Percentiles rank a stretch among this genome's conserved stretches.
Evolutionary conservation across 768 basidiomycete genomes (phyloP).

Genomic region (Kwoniella heveanensis): DNA sequence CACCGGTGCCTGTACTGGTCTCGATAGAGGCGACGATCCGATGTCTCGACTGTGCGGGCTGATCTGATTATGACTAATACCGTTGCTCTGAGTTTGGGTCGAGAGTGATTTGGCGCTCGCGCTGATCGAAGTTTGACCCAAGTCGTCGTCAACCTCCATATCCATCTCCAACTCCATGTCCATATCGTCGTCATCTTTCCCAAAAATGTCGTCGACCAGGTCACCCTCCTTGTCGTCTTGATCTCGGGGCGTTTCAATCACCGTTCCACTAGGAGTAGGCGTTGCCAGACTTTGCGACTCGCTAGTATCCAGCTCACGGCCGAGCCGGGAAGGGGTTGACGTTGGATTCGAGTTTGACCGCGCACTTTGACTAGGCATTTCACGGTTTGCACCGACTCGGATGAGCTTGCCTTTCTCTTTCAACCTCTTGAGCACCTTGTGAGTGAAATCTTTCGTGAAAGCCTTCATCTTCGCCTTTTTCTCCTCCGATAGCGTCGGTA

Average conservation of each 20-base stretch:
- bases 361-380: background rate
- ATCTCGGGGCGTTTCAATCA: constrained; percentile 7
- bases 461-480: constrained; percentile 87
- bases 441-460: constrained; percentile 86
- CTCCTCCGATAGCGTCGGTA: constrained; percentile 77
- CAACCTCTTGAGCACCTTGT: constrained; percentile 63
- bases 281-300: background rate
- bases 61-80: background rate
- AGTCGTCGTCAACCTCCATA: constrained; percentile 2
- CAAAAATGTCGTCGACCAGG: constrained; percentile 32
- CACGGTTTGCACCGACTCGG: background rate
- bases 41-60: background rate
- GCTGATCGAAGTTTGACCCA: background rate
- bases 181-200: constrained; percentile 24
- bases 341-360: constrained; percentile 8
- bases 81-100: background rate
- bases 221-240: background rate
- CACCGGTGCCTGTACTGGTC: too few species aligned
- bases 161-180: constrained; percentile 25
- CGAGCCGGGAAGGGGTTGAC: constrained; percentile 2
- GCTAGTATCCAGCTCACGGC: background rate
- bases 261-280: constrained; percentile 11
- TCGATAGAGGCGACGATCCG: constrained; percentile 1
- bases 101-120: background rate
- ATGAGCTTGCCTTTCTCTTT: constrained; percentile 48